Evolutionary conservation across 1,284 basidiomycete genomes (phyloP).

Genomic region (Earliella scabrosa): DNA sequence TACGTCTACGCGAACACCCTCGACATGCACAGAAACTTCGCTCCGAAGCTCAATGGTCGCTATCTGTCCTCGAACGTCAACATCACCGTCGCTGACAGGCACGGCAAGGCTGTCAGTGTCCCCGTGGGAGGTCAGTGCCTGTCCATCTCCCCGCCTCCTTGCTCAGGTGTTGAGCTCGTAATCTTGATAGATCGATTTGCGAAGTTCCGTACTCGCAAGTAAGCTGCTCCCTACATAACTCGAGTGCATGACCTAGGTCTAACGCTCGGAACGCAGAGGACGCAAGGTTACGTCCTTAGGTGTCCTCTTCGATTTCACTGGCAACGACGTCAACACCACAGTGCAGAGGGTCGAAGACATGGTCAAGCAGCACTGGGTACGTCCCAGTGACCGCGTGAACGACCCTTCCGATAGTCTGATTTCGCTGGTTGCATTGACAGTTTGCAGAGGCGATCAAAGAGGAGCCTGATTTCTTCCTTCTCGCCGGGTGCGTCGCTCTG

Average conservation of each 20-base stretch:
- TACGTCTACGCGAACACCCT: constrained; percentile 79
- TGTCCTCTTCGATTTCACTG: constrained; percentile 78
- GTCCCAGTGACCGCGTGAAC: constrained; percentile 20
- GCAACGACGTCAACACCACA: constrained; percentile 68
- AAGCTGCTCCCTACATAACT: constrained; percentile 23
- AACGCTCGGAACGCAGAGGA: constrained; percentile 47
- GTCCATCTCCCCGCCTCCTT: not conserved
- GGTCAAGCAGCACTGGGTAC: constrained; percentile 76
- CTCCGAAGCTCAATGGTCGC: constrained; percentile 70
- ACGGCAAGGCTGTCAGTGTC: constrained; percentile 53
- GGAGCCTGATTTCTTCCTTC: constrained; percentile 83
- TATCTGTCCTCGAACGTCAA: constrained; percentile 88
- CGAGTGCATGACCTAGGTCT: not conserved
- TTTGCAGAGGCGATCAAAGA: constrained; percentile 80
- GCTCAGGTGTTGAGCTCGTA: not conserved
- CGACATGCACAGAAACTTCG: constrained; percentile 83
- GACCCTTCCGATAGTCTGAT: too few relatives aligned
- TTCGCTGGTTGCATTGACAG: constrained; percentile 38
- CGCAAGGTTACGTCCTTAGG: constrained; percentile 79
- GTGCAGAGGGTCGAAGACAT: constrained; percentile 76
- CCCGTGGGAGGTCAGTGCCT: constrained; percentile 63
- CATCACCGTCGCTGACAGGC: constrained; percentile 67
- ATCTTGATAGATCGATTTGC: constrained; percentile 63
- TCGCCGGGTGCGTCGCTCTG: constrained; percentile 66
- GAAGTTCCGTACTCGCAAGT: constrained; percentile 82